Evolutionary conservation across 352 stramenopile genomes (phyloP), one percentile per base, ranked within the genome.

Genomic region (Phytopythium helicoides): DNA sequence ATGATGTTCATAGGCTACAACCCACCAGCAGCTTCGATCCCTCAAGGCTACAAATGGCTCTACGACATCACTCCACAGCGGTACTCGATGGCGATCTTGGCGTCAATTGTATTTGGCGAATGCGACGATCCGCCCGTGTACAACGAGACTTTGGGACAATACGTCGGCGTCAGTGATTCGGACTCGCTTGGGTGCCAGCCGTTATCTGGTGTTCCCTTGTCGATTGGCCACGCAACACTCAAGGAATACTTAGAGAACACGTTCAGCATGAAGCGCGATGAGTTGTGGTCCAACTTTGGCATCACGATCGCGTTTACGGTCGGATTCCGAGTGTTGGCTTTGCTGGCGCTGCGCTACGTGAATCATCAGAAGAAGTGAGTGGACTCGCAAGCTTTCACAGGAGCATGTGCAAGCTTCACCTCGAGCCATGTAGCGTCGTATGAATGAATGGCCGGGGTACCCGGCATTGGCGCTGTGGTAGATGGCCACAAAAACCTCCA

Each of bases 1-100:
- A 67, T 84, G 25, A 53, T 86, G 9, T 86, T 82, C 46, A 64
- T 78, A 18, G 78, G 75, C 15, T 82, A 76, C 54, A 79, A 68
- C 15, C 70, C 73, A 0, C 75, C 68, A 11, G 58, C 54, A 14
- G 58, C 61, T 49, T 58, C 70, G 25, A 84, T 87, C 26, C 78
- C 78, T 21, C 49, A 41, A 0, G 75, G 60, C 12, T 89, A 87
- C 61, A 72, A 69, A 42, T 89, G 73, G 75, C 47, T 89, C 8
- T 68, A 60, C 60, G 53, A 41, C 12, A 75, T 78, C 35, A 67
- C 57, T 16, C 65, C 68, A 11, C 66, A 74, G 28, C 55, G 58
- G 2, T 86, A 85, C 52, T 48, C 46, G 1, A 51, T 83, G 33
- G 53, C 74, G 1, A 64, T 78, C 10, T 37, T 88, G 1, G 51